Evolutionary conservation across 169 alveolate genomes (phyloP), one percentile per base, ranked within the genome.

Genomic region (Plasmodium yoelii): DNA sequence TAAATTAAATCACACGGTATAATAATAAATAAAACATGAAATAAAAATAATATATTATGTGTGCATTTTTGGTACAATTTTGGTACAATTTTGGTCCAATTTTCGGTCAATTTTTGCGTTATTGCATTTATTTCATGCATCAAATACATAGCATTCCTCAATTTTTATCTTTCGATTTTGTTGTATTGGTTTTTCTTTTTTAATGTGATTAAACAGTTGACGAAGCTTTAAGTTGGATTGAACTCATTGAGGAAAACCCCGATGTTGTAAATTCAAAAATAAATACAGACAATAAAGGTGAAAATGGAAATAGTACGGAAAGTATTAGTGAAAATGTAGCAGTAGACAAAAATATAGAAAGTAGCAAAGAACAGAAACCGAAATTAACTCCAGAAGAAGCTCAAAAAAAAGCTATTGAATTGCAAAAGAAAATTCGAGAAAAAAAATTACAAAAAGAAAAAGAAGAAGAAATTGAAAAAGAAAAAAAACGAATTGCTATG

Each of bases 391-490:
- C 90, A 5, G 90, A 65, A 39, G 90, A 82, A 67, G 90, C 84
- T 19, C 90, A 67, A 34, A 65, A 67, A 10, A 82, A 82, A 59
- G 90, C 90, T 18, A 5, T 82, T 28, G 90, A 82, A 67, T 70
- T 82, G 46, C 90, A 82, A 15, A 82, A 82, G 59, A 82, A 82
- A 82, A 82, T 82, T 7, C 18, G 90, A 34, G 90, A 82, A 46
- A 82, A 82, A 49, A 82, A 82, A 61, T 55, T 82, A 59, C 12
- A 67, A 18, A 82, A 82, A 47, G 90, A 82, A 34, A 82, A 82
- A 44, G 90, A 82, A 82, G 90, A 82, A 82, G 90, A 82, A 65
- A 19, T 82, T 55, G 64, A 67, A 82, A 82, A 56, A 49, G 90
- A 82, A 26, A 82, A 67, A 49, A 82, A 82, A 24, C 22, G 90